These are phyloP conservation scores for Gnomoniopsis smithogilvyi DNA, from an alignment of 2,329 filamentous ascomycete genomes.

Conservation along the genomic window DNA sequence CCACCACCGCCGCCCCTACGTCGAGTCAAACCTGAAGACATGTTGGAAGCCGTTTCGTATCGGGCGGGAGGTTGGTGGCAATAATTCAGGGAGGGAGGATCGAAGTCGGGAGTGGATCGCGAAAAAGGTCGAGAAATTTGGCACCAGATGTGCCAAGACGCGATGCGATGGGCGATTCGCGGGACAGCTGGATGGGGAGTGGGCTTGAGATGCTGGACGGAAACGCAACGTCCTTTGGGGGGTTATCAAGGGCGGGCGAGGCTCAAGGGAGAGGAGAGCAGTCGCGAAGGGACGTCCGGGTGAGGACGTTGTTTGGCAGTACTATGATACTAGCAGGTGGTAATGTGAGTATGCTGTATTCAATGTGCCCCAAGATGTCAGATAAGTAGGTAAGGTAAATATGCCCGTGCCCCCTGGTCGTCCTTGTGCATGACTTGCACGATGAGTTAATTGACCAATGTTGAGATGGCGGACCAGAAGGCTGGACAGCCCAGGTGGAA, in stretches of 20 bases:
- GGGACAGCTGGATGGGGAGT: neutral
- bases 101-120: neutral
- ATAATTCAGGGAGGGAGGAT: neutral
- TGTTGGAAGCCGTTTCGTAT: conserved; percentile 11
- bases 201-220: neutral
- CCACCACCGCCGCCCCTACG: conserved; percentile 66
- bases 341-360: neutral
- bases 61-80: neutral
- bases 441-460: too few species aligned
- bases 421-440: too few species aligned
- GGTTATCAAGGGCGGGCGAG: neutral
- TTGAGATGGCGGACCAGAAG: too few species aligned
- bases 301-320: too few species aligned
- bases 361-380: too few species aligned
- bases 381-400: too few species aligned
- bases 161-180: conserved; percentile 5
- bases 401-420: too few species aligned
- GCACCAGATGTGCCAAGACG: neutral
- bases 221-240: neutral
- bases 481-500: too few species aligned
- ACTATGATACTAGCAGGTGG: too few species aligned
- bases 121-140: neutral
- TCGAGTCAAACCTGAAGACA: conserved; percentile 54
- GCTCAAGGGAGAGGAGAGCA: neutral
- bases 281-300: neutral